Conservation (phyloP, 345 rosid genomes). For the Rhodamnia argentea region DNA sequence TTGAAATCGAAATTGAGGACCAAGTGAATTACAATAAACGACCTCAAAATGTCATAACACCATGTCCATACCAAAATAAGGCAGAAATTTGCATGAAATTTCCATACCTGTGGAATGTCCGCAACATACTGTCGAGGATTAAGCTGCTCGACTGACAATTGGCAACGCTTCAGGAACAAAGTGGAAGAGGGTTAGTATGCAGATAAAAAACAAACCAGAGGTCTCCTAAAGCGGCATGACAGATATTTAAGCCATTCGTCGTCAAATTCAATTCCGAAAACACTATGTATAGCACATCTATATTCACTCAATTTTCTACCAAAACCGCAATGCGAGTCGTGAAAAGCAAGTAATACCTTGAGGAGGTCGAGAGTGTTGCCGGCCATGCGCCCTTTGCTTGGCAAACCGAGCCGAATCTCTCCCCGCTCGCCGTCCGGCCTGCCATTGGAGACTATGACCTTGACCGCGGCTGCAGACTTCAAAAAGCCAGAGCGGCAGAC, state of each 20-base stretch:
- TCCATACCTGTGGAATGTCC: conserved; percentile 68
- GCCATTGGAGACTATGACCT: conserved; percentile 33
- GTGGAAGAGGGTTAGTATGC: conserved; percentile 4
- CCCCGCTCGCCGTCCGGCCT: conserved; percentile 25
- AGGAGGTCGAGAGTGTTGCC: conserved; percentile 69
- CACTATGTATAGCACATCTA: too few species aligned
- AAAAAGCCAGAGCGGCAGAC: neutral
- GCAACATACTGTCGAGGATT: conserved; percentile 98
- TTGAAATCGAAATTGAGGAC: neutral
- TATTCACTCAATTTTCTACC: neutral
- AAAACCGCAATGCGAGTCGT: neutral
- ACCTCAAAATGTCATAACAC: neutral
- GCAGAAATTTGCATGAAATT: neutral
- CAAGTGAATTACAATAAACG: neutral
- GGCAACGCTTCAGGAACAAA: conserved; percentile 50
- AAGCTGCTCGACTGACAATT: conserved; percentile 69
- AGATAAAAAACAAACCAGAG: neutral
- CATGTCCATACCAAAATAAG: neutral
- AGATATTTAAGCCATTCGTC: neutral
- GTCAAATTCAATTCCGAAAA: neutral
- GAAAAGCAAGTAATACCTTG: conserved; percentile 25
- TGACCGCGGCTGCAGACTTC: conserved; percentile 21
- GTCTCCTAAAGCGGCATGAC: neutral
- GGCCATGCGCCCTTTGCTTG: conserved; percentile 94
- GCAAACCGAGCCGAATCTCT: conserved; percentile 83